Evolutionary conservation across 108 stramenopile genomes (phyloP), one percentile per base, ranked within the genome.

Genomic region (Skeletonema marinoi): DNA sequence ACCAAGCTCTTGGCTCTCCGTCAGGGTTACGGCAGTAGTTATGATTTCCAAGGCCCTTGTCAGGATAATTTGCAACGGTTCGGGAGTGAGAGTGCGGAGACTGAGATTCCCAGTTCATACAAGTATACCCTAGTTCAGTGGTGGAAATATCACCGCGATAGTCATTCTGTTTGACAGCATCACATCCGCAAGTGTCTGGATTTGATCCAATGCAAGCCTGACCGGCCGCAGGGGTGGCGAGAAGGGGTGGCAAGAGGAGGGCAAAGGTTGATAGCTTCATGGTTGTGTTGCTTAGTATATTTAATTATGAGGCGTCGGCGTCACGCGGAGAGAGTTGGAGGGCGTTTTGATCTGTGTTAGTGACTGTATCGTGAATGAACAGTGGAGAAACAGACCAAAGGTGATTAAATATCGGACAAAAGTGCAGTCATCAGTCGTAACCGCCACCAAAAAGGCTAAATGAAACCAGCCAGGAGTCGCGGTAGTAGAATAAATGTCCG

Each of bases 11-110:
- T 1, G 21, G 0, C 42, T 30, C 44, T 9, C 77, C 77, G 31
- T 66, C 72, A 6, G 77, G 77, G 19, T 78, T 78, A 8, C 77
- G 41, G 32, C 77, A 78, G 48, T 78, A 78, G 33, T 78, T 78
- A 64, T 25, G 30, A 14, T 73, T n/a, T n/a, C n/a, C 72, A 16
- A 78, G 71, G 8, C 75, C 75, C 13, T 60, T 19, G 33, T 29
- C 16, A 0, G 77, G 77, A 16, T 42, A 78, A 21, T 70, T 68
- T 32, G 36, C 32, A 36, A 56, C 54, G 9, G 54, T 70, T 10
- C 58, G 54, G 11, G 48, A 31, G 44, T 78, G 77, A 50, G 63
- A 21, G 17, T 46, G 38, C 9, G 77, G 77, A 16, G 36, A n/a
- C 46, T 78, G 77, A 31, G 9, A 41, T 2, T 39, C 42, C 77